Evolutionary conservation across 257 asterid species (phyloP), one percentile per base, ranked within the genome.

Genomic region (Pogostemon cablin): DNA sequence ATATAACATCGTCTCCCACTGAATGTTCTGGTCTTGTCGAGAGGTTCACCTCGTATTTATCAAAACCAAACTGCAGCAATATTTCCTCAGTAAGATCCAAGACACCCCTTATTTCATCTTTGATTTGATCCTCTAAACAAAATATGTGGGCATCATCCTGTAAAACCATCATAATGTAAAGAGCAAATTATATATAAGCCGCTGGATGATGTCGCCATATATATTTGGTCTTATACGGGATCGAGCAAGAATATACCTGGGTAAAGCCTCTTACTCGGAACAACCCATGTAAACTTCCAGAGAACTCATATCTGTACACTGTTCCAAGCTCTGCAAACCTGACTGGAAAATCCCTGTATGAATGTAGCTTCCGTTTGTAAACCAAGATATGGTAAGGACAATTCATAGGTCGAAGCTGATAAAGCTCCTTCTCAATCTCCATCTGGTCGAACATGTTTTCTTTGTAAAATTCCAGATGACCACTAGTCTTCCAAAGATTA

Each of bases 331-430:
- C 98, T 7, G 99, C 99, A 78, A 93, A 88, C 83, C 99, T 86
- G 79, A 91, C 83, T 1, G 99, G 99, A 67, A 25, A 91, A 78
- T 91, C 96, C 78, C 97, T 84, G 72, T 89, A 93, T 1, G 99
- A 93, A 72, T 91, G 99, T 40, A 34, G 77, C 70, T 83, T 84
- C 78, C 91, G 77, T 78, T 93, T 91, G 83, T 91, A 93, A 68
- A 87, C 86, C 81, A 93, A 86, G 69, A 93, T 88, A 73, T 93
- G 99, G 87, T 93, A 93, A 61, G 99, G 99, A 72, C 99, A 93
- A 86, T 93, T 93, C 99, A 93, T 93, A 9, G 99, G 99, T 60
- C 99, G 95, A 74, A 93, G 97, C 90, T 93, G 99, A 81, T 89
- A 93, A 71, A 79, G 93, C 77, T 93, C 99, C 53, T 91, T 83